Evolutionary conservation across 2,329 filamentous ascomycete species (phyloP), one percentile per base, ranked within the genome.

Genomic region (Dothideomycetes sp.): DNA sequence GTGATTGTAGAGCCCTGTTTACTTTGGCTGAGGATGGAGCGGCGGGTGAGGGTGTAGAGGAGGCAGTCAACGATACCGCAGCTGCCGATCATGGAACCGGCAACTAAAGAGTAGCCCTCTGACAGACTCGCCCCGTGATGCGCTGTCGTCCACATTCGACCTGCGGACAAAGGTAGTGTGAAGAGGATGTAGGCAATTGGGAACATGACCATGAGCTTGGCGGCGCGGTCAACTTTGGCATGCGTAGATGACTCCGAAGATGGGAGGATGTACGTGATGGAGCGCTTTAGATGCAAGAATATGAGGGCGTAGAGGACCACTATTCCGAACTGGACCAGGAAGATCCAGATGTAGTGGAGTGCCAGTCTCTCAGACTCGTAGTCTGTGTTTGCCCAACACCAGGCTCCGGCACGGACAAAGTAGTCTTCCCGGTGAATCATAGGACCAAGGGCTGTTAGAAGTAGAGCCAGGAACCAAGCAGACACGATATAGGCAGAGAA

Each of bases 151-250:
- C 71, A 70, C 51, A 83, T 77, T 43, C 79, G 72, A 11, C 77
- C 76, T 0, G 73, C 66, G 4, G 78, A 77, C 1, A 84, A 64
- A 0, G 80, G 80, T 0, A 78, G 65, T 0, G 79, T 84, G 52
- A 79, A 80, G n/a, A 80, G 49, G 5, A 81, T 68, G 53, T 84
- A 84, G 46, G 83, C 77, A 47, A 79, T 52, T 0, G 80, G 80
- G 44, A 84, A 84, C 5, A 81, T 65, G 19, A 81, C 62, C 70
- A 75, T 74, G 45, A 82, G 76, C 7, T 73, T 63, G 4, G 68
- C 59, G 32, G 69, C 65, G n/a, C 56, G 58, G 29, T 56, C 55
- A 24, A 58, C 52, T 24, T 45, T 47, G 19, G 42, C 39, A 29
- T 45, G 41, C 3, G 45, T 45, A 18, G 42, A 32, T 17, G 36